Base-by-base conservation (phyloP, 1,284 basidiomycete species). In the Melanopsichium pennsylvanicum region DNA sequence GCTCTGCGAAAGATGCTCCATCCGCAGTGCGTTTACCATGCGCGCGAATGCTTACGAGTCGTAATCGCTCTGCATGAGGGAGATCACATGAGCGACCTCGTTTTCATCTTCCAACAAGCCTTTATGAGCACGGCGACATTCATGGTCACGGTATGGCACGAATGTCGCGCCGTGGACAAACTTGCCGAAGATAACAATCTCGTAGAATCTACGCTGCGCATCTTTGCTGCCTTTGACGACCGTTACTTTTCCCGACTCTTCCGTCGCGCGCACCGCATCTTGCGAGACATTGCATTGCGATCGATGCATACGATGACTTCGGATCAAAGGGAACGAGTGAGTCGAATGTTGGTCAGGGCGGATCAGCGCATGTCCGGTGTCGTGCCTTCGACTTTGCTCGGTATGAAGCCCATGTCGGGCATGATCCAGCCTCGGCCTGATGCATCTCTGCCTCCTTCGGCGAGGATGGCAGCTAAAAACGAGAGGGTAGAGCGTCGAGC, bases 101-200 rank as follows among this genome's bases (percentile, higher is more conserved):
- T 71, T 15, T 75, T 75, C 37, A 57, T 76, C 51, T 71, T 76
- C 29, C 67, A 71, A 35, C 75, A 76, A 36, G 72, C 67, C 5
- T 75, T 75, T 39, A 69, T 75, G 68, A 64, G 59, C 41, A 67
- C 74, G 15, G 66, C 72, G 5, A 77, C 75, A 2, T 77, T 77
- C 57, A 70, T 77, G 63, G 71, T 77, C 49, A 77, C 75, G 6
- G 69, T 77, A 3, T 77, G 75, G 75, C 74, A 77, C 50, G 61
- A 62, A 22, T 60, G 59, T n/a, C 62, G 51, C 45, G 55, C 66
- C 16, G 41, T 38, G 10, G 68, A 63, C 11, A 46, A 49, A 37
- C 48, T 70, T 33, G 57, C 67, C 27, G 57, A 63, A 29, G 75
- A 77, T 43, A 66, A 67, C 25, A 58, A 70, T 27, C 50, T 77